Evolutionary conservation across 148 eudicot species (phyloP).

Genomic region (Fagopyrum tataricum): DNA sequence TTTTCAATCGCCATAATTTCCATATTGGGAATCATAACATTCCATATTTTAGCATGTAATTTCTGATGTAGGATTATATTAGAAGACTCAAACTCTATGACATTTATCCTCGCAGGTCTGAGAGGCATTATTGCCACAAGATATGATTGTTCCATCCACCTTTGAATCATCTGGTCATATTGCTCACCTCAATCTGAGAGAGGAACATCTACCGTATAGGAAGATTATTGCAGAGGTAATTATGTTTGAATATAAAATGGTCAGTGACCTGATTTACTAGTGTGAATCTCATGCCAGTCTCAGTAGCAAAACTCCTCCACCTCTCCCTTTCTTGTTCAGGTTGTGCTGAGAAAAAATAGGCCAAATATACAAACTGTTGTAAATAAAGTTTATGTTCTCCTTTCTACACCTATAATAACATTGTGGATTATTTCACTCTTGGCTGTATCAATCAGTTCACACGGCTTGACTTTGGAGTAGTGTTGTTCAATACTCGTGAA

Average conservation of each 20-base stretch:
- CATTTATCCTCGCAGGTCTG: conserved; percentile 45
- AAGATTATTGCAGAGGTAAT: conserved; percentile 76
- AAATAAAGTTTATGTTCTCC: conserved; percentile 59
- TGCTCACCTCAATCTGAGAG: conserved; percentile 81
- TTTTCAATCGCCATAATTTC: too few species aligned
- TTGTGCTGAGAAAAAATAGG: conserved; percentile 81
- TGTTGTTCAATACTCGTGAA: background rate
- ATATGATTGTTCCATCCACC: conserved; percentile 63
- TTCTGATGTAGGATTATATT: conserved; percentile 12
- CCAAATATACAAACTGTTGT: conserved; percentile 96
- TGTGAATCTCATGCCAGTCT: background rate
- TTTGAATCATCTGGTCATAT: conserved; percentile 93
- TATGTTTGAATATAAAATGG: conserved; percentile 1
- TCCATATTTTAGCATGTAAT: too few species aligned
- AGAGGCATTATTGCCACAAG: conserved; percentile 66
- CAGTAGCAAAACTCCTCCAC: background rate
- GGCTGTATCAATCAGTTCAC: background rate
- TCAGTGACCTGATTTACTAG: conserved; percentile 11
- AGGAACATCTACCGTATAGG: conserved; percentile 77
- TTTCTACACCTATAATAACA: background rate
- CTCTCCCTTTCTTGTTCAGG: conserved; percentile 35
- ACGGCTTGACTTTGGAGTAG: background rate
- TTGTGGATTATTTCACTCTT: background rate
- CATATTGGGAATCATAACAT: too few species aligned
- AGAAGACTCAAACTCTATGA: background rate